Evolutionary conservation across 306 rosid genomes (phyloP).

Genomic region (Spatholobus suberectus): DNA sequence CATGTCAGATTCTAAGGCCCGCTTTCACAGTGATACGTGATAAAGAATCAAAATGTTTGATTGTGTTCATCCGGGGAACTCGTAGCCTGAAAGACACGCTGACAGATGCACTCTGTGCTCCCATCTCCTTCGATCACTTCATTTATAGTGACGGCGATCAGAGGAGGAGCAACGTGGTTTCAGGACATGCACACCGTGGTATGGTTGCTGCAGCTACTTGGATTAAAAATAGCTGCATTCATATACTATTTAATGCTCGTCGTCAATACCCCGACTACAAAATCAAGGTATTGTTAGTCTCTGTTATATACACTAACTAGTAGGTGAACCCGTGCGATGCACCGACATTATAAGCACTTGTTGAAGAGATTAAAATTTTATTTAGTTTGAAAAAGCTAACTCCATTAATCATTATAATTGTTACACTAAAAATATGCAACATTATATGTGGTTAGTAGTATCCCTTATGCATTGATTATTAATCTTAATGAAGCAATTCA

Average conservation of each 20-base stretch:
- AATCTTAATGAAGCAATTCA: no score
- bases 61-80: constrained; percentile 90
- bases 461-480: no score
- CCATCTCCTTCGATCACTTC: constrained; percentile 88
- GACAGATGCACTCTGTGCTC: constrained; percentile 91
- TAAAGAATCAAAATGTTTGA: constrained; percentile 72
- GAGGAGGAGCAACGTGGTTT: constrained; percentile 74
- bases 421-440: no score
- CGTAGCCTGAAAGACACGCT: constrained; percentile 88
- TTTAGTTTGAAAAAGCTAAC: no score
- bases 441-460: no score
- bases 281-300: constrained; percentile 57
- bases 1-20: constrained; percentile 91
- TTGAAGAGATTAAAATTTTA: no score
- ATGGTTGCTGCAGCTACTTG: constrained; percentile 98
- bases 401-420: no score
- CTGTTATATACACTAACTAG: no score
- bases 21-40: constrained; percentile 86
- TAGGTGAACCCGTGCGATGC: no score
- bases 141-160: constrained; percentile 67
- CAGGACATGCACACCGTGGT: constrained; percentile 96
- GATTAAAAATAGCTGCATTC: constrained; percentile 85
- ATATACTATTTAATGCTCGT: constrained; percentile 73
- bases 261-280: constrained; percentile 73
- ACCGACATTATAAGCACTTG: no score